phyloP scores from a whole-genome alignment of 2,329 filamentous ascomycete genomes.

The Akanthomyces muscarius region DNA sequence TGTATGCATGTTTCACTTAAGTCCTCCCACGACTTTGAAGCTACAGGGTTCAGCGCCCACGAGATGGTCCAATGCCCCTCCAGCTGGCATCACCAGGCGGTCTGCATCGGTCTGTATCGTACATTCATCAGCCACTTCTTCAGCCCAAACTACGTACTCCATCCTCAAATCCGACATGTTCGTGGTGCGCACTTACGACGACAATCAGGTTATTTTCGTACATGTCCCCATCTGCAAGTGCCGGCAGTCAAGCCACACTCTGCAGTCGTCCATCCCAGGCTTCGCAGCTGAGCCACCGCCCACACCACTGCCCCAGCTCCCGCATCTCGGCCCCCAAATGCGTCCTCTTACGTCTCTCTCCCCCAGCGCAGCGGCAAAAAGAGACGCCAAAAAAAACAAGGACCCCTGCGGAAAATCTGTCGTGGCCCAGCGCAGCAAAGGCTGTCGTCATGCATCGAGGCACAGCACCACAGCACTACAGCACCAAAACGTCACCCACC shows the following conservation, averaged over 20 bases:
- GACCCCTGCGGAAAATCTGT: background rate
- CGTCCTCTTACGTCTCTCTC: background rate
- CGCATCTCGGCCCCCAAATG: background rate
- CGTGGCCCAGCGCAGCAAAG: background rate
- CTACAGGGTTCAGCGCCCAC: background rate
- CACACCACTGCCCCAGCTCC: background rate
- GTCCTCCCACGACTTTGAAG: background rate
- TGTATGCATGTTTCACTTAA: background rate
- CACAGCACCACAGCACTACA: background rate
- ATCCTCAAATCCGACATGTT: background rate
- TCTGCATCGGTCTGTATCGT: background rate
- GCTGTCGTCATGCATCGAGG: conserved; percentile 15
- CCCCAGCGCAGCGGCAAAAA: background rate
- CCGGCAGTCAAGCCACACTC: conserved; percentile 2
- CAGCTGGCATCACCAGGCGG: background rate
- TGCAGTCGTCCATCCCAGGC: background rate
- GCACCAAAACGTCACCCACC: conserved; percentile 5
- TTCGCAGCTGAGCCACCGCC: conserved; percentile 6
- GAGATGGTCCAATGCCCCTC: background rate
- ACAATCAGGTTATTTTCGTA: background rate
- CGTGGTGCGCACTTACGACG: background rate
- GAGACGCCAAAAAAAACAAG: background rate
- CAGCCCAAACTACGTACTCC: background rate
- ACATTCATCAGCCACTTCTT: background rate
- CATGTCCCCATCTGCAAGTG: background rate